Conservation (phyloP, 441 rosid species). For the Raphanus hybrid region DNA sequence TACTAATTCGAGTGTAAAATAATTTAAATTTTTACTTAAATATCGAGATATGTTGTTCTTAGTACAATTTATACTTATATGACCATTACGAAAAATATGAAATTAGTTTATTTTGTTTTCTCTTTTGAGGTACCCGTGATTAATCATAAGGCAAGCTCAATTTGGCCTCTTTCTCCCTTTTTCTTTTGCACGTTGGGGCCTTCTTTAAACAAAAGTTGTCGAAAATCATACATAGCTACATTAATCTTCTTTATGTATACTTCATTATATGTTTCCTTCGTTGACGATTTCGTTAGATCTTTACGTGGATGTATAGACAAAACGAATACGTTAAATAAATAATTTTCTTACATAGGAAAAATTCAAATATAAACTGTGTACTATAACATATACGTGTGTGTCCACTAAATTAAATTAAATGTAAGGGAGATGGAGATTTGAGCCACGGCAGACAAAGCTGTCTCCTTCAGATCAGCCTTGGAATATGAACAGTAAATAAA, state of each 20-base stretch:
- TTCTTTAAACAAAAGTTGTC: slow-evolving; percentile 69
- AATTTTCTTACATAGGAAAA: slow-evolving; percentile 1
- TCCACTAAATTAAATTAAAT: slow-evolving; percentile 30
- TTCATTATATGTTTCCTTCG: neutral
- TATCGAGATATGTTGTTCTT: neutral
- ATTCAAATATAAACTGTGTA: slow-evolving; percentile 22
- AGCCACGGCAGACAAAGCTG: slow-evolving; percentile 69
- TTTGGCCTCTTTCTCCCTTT: slow-evolving; percentile 56
- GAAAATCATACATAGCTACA: slow-evolving; percentile 44
- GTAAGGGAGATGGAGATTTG: slow-evolving; percentile 48
- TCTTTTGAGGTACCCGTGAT: slow-evolving; percentile 63
- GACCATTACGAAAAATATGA: neutral
- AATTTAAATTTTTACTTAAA: neutral
- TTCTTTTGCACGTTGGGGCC: slow-evolving; percentile 66
- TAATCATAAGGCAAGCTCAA: slow-evolving; percentile 68
- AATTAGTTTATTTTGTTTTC: slow-evolving; percentile 24
- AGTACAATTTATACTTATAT: neutral
- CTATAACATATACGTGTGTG: slow-evolving; percentile 30
- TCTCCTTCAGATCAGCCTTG: slow-evolving; percentile 58
- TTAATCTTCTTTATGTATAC: slow-evolving; percentile 32
- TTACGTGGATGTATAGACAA: slow-evolving; percentile 28
- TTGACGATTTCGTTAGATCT: slow-evolving; percentile 1
- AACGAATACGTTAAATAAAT: slow-evolving; percentile 35
- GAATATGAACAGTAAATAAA: slow-evolving; percentile 51
- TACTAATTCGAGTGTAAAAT: slow-evolving; percentile 1